Evolutionary conservation across 257 asterid genomes (phyloP).

Genomic region (Penstemon barbatus): DNA sequence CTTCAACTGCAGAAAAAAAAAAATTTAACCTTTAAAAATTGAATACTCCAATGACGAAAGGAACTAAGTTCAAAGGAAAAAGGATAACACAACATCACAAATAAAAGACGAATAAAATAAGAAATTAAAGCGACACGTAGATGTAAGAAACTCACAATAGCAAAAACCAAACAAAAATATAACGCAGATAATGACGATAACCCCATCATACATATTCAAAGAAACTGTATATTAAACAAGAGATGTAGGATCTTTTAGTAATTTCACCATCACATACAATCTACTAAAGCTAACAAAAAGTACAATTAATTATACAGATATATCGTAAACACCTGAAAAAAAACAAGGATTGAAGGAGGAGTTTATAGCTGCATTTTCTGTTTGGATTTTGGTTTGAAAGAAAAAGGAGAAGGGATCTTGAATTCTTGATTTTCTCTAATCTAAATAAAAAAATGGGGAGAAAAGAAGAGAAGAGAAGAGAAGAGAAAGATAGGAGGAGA

Average conservation of each 20-base stretch:
- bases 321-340: constrained; percentile 29
- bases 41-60: constrained; percentile 16
- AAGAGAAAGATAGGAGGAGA: constrained; percentile 22
- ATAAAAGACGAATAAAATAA: constrained; percentile 8
- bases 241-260: constrained; percentile 35
- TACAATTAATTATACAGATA: background rate
- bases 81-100: constrained; percentile 25
- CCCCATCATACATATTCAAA: background rate
- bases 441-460: background rate
- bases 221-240: constrained; percentile 21
- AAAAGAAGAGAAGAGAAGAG: background rate
- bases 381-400: no score
- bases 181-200: constrained; percentile 39
- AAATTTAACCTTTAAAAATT: constrained; percentile 19
- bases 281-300: constrained; percentile 16
- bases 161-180: constrained; percentile 33
- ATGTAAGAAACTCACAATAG: constrained; percentile 19
- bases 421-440: no score
- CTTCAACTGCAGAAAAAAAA: background rate
- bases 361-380: no score
- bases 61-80: constrained; percentile 33
- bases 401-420: background rate
- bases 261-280: background rate
- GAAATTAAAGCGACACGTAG: no score
- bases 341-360: constrained; percentile 7